Base-by-base conservation (phyloP, 2,329 filamentous ascomycete genomes). In the Pestalotiopsis sp. region DNA sequence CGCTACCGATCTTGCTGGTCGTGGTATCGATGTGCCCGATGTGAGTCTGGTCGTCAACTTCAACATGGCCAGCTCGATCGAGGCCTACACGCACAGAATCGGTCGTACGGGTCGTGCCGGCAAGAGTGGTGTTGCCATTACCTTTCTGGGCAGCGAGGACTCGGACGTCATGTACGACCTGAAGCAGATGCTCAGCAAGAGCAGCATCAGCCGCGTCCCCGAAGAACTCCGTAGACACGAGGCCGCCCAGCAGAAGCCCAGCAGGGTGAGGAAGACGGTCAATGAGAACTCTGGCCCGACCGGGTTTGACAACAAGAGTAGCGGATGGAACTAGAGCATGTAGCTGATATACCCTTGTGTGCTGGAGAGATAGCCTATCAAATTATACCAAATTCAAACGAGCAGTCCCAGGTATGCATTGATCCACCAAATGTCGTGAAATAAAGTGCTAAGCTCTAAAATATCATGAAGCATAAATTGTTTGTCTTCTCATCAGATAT, bases 11-110 rank as follows among this genome's bases (percentile, higher is more conserved):
- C 85, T 99, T 68, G 96, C 96, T 1, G 96, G 95, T 71, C 91
- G 96, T 85, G 96, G 96, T 94, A 98, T 99, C 80, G 96, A 99
- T 81, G 95, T 99, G 4, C 91, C 93, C 0, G 96, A 98, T 77
- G 96, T 99, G 56, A 93, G 90, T 71, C 87, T 99, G 70, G 96
- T 99, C 68, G 88, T 99, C 79, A 99, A 99, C 84, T 99, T 98
- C 89, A 99, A 98, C 86, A 98, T 99, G 96, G 92, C 96, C 0
- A 90, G 84, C 13, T 94, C 86, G 74, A 98, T 99, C 74, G 96
- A 99, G 83, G 92, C 90, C 77, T 99, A 99, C 80, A 98, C 95
- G 2, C 96, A 99, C 85, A 91, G 96, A 84, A 92, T 99, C 76
- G 96, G 96, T 81, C 92, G 96, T 84, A 99, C 96, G 1, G 96